A percentile compares a stretch with the other conserved stretches of the same genome.
Evolutionary conservation across 192 early-diverging fungal genomes (phyloP).

Genomic region (Funneliformis geosporum): DNA sequence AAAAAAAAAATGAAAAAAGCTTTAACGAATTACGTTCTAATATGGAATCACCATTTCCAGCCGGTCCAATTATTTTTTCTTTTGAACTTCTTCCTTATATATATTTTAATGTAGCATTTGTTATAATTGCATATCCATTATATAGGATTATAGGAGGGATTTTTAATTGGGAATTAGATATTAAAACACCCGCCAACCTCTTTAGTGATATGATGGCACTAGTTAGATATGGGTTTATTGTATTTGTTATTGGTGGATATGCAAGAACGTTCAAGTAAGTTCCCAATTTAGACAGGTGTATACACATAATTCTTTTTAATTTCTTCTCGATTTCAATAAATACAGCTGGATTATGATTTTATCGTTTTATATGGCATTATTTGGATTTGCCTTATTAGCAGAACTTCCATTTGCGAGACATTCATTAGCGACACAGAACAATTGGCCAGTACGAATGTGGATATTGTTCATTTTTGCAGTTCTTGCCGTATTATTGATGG

Average conservation of each 20-base stretch:
- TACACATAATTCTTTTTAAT: not conserved
- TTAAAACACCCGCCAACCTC: conserved; percentile 63
- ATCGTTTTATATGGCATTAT: conserved; percentile 39
- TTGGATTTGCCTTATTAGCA: conserved; percentile 59
- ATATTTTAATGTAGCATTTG: conserved; percentile 56
- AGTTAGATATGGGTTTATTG: conserved; percentile 60
- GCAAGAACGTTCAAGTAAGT: conserved; percentile 63
- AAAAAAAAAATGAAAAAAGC: no score
- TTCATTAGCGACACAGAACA: conserved; percentile 59
- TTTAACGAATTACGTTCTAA: no score
- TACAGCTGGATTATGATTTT: conserved; percentile 42
- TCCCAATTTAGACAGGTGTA: not conserved
- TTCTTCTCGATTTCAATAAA: not conserved
- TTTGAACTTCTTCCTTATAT: conserved; percentile 54
- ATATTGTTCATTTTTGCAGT: conserved; percentile 59
- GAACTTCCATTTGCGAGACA: conserved; percentile 70
- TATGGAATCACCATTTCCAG: not conserved
- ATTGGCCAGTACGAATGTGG: conserved; percentile 70
- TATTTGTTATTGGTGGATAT: conserved; percentile 80
- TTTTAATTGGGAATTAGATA: conserved; percentile 67
- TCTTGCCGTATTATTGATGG: conserved; percentile 56
- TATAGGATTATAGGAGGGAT: conserved; percentile 61
- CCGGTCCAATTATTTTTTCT: not conserved
- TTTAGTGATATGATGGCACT: conserved; percentile 64
- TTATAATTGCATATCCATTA: conserved; percentile 53